Conservation (phyloP, 169 alveolate species). For the Babesia bigemina region DNA sequence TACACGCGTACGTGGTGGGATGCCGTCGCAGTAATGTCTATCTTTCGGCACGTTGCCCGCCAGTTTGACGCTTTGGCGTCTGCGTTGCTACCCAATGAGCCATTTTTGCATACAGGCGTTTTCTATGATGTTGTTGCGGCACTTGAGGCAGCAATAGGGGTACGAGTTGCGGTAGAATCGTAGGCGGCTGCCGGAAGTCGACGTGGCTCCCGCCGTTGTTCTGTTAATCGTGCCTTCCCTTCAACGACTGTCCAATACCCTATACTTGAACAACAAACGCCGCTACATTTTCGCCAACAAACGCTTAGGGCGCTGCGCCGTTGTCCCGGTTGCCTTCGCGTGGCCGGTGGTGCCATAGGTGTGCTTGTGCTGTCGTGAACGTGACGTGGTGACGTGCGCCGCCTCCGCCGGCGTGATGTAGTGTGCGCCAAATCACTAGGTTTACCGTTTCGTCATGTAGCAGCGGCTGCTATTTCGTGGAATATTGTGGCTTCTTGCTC, state of each 20-base stretch:
- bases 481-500: no score
- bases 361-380: slow-evolving; percentile 22
- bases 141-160: slow-evolving; percentile 5
- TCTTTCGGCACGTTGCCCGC: slow-evolving; percentile 16
- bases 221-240: slow-evolving; percentile 1
- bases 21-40: no score
- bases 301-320: neutral
- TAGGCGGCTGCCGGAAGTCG: slow-evolving; percentile 27
- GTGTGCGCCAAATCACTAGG: no score
- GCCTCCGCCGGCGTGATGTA: neutral
- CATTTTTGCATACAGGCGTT: slow-evolving; percentile 3
- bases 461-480: no score
- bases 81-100: neutral
- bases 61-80: slow-evolving; percentile 8
- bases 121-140: neutral
- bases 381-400: slow-evolving; percentile 6
- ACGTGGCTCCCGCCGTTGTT: neutral
- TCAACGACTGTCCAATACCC: no score
- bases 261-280: no score
- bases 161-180: slow-evolving; percentile 3
- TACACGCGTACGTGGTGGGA: no score
- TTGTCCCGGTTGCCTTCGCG: neutral
- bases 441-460: no score
- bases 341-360: neutral
- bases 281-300: no score